These are phyloP conservation scores for Chytriomyces sp. DNA, from an alignment of 192 early-diverging fungal genomes.

Conservation along the genomic window DNA sequence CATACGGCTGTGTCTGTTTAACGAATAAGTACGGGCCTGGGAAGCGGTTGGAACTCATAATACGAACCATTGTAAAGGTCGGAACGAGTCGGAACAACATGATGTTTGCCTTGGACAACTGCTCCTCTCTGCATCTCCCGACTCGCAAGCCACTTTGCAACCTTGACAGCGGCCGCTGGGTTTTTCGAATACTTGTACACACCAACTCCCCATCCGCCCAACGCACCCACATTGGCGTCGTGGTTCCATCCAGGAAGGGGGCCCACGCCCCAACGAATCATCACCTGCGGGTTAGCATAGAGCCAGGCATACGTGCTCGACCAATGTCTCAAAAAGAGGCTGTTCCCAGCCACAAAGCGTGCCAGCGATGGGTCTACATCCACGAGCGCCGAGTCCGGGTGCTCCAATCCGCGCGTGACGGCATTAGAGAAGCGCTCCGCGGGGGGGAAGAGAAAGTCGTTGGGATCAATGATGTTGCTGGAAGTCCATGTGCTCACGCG, in stretches of 20 bases:
- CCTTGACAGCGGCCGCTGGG: slow-evolving; percentile 39
- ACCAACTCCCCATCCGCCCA: slow-evolving; percentile 39
- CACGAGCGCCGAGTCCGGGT: slow-evolving; percentile 1
- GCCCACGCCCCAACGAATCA: slow-evolving; percentile 43
- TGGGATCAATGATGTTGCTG: slow-evolving; percentile 34
- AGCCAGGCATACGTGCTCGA: slow-evolving; percentile 19
- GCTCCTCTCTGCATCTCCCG: slow-evolving; percentile 14
- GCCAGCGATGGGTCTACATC: slow-evolving; percentile 17
- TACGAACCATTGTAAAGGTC: slow-evolving; percentile 16
- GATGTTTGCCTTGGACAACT: background rate
- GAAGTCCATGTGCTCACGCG: slow-evolving; percentile 35
- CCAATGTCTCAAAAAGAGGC: slow-evolving; percentile 40
- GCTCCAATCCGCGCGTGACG: background rate
- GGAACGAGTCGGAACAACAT: slow-evolving; percentile 12
- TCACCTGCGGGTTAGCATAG: background rate
- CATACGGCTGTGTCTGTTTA: slow-evolving; percentile 15
- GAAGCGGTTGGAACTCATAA: background rate
- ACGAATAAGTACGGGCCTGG: background rate
- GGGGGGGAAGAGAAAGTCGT: slow-evolving; percentile 12
- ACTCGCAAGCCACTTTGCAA: slow-evolving; percentile 25
- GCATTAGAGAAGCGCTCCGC: background rate
- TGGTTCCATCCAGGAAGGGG: slow-evolving; percentile 34
- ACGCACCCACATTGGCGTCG: slow-evolving; percentile 31
- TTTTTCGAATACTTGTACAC: slow-evolving; percentile 43
- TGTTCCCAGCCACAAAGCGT: slow-evolving; percentile 24